A percentile compares a stretch with the other conserved stretches of the same genome.
Conservation (phyloP, 164 flowering plant species). For the Chloranthus sessilifolius region DNA sequence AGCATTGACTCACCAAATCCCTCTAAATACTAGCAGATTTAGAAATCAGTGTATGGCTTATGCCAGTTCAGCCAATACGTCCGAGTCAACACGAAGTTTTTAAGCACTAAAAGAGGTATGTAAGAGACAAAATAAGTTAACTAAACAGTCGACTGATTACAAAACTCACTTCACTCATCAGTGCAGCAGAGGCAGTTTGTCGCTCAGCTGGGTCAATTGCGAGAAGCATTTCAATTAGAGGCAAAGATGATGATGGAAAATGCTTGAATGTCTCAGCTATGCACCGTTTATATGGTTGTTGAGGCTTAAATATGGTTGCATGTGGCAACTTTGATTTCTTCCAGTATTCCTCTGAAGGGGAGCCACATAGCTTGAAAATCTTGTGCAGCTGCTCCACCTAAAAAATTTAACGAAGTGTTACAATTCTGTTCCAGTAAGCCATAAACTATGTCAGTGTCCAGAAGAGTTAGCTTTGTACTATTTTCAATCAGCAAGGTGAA, state of each 20-base stretch:
- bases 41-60: neutral
- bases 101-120: neutral
- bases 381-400: conserved; percentile 72
- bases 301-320: conserved; percentile 58
- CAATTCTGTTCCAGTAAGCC: too few species aligned
- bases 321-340: conserved; percentile 54
- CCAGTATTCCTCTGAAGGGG: conserved; percentile 69
- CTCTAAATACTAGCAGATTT: neutral
- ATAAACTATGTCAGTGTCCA: neutral
- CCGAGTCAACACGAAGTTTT: too few species aligned
- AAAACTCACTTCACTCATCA: conserved; percentile 34
- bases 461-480: neutral
- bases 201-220: conserved; percentile 48
- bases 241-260: conserved; percentile 55
- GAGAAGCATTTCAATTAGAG: conserved; percentile 40
- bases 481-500: neutral
- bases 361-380: conserved; percentile 68
- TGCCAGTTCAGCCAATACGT: neutral
- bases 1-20: too few species aligned
- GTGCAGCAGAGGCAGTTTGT: conserved; percentile 32
- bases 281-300: conserved; percentile 50
- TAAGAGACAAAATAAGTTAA: neutral
- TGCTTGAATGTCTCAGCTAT: conserved; percentile 60
- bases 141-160: neutral
- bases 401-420: conserved; percentile 4